Base-by-base conservation (phyloP, 2,329 filamentous ascomycete species). In the Aspergillus sojae region DNA sequence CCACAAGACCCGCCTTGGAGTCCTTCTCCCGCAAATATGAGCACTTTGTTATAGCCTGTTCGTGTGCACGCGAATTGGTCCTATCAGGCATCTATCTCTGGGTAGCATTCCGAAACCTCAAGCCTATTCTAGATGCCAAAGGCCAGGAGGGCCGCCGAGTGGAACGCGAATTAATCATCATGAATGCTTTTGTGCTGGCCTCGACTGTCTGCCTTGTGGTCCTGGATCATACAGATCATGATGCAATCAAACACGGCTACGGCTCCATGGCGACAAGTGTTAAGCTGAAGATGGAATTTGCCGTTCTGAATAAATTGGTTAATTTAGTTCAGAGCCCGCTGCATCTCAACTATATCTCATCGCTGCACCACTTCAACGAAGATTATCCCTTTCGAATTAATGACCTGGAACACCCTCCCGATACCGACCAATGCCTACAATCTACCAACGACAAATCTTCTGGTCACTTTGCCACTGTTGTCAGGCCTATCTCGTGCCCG, bases 11-110 rank as follows among this genome's bases (percentile, higher is more conserved):
- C 9, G 12, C 7, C 4, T 16, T 26, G 11, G 65, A 78, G 28
- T 74, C 74, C 4, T 76, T 72, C 56, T 73, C 74, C 26, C 16
- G 14, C 7, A 52, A n/a, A 3, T 77, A 80, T 70, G 83, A 85
- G 65, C 81, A 80, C 64, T 73, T 85, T 4, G 81, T 85, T 65
- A 76, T 85, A 43, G 79, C 77, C 0, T 75, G 82, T 5, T 85
- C 86, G 65, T 83, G 80, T 61, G 45, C 83, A 4, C 84, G 86
- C 62, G 85, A 87, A 61, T 72, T 81, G 34, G 71, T 85, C 50
- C 78, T 87, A 54, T 83, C 82, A 2, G 73, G 74, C 1, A 73
- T 85, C 30, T 86, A 85, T 70, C 83, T 86, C 43, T 74, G 71
- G 67, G 82, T 85, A 65, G 82, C 84, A 0, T 67, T 81, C 55